These are phyloP conservation scores for Phialocephala subalpina DNA, from an alignment of 2,329 filamentous ascomycete genomes.

Conservation along the genomic window DNA sequence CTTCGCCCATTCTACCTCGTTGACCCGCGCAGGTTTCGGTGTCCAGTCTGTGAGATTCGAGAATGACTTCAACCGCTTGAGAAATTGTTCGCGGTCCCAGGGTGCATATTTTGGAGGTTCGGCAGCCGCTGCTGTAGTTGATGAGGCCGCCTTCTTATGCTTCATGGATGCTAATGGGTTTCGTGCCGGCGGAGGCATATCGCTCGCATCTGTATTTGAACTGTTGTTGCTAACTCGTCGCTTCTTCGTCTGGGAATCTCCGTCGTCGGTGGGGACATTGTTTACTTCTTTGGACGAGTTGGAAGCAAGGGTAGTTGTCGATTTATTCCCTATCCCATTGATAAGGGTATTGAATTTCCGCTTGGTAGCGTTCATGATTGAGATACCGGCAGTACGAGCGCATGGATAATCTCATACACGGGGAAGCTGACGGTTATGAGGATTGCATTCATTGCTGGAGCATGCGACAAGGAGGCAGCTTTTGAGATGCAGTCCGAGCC, in stretches of 20 bases:
- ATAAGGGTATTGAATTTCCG: constrained; percentile 82
- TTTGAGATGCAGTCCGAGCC: neutral
- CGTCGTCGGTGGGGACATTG: constrained; percentile 47
- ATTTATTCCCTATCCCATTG: constrained; percentile 66
- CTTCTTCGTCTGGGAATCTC: constrained; percentile 42
- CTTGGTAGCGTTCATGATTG: constrained; percentile 77
- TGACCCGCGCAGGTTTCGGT: constrained; percentile 86
- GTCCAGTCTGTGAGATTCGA: constrained; percentile 92
- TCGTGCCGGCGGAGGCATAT: constrained; percentile 16
- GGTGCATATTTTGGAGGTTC: constrained; percentile 79
- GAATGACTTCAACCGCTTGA: constrained; percentile 84
- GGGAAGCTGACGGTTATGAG: neutral
- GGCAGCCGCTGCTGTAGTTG: constrained; percentile 21
- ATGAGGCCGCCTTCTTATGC: constrained; percentile 39
- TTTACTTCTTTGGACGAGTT: constrained; percentile 46
- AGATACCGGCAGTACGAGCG: neutral
- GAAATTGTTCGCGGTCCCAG: constrained; percentile 82
- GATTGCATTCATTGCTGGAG: constrained; percentile 6
- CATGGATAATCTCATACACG: constrained; percentile 8
- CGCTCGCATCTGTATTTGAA: constrained; percentile 22
- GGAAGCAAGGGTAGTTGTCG: constrained; percentile 51
- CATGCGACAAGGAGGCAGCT: neutral
- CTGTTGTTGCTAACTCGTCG: constrained; percentile 35
- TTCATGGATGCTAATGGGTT: constrained; percentile 29
- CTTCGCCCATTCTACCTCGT: constrained; percentile 94